Base-by-base conservation (phyloP, 2,329 filamentous ascomycete genomes). In the Cercospora sp. region DNA sequence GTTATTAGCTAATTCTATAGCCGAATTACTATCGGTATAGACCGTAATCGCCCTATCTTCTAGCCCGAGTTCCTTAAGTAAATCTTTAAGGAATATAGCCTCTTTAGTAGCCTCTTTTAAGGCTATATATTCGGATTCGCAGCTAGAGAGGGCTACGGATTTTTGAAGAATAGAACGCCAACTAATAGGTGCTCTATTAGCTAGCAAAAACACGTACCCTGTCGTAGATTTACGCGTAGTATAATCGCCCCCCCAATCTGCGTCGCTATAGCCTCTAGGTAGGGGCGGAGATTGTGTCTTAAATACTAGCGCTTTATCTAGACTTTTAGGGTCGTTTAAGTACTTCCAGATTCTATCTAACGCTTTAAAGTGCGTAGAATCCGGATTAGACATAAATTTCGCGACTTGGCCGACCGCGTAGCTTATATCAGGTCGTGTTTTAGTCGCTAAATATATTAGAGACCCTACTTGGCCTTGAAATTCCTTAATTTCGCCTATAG, bases 341-440 rank as follows among this genome's bases (percentile, higher is more conserved):
- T 67, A 63, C 63, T 63, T 67, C 60, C 36, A 67, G 36, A 63
- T 58, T 51, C 60, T 67, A 67, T 67, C 51, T 28, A 67, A 28
- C 8, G 57, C 63, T 60, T 60, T 65, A 65, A 60, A n/a, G n/a
- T n/a, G n/a, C n/a, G n/a, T n/a, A n/a, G n/a, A n/a, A n/a, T n/a
- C n/a, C n/a, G n/a, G n/a, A n/a, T n/a, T n/a, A n/a, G n/a, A n/a
- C n/a, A n/a, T n/a, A n/a, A n/a, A n/a, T n/a, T n/a, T n/a, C n/a
- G n/a, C n/a, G n/a, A n/a, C n/a, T n/a, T n/a, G n/a, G n/a, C n/a
- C n/a, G n/a, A n/a, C n/a, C n/a, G n/a, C n/a, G n/a, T n/a, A n/a
- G n/a, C n/a, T n/a, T n/a, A n/a, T n/a, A n/a, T n/a, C n/a, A n/a
- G n/a, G n/a, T n/a, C n/a, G n/a, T n/a, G n/a, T n/a, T n/a, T n/a